Evolutionary conservation across 2,329 filamentous ascomycete species (phyloP), one percentile per base, ranked within the genome.

Genomic region (Teratosphaeriaceae sp.): DNA sequence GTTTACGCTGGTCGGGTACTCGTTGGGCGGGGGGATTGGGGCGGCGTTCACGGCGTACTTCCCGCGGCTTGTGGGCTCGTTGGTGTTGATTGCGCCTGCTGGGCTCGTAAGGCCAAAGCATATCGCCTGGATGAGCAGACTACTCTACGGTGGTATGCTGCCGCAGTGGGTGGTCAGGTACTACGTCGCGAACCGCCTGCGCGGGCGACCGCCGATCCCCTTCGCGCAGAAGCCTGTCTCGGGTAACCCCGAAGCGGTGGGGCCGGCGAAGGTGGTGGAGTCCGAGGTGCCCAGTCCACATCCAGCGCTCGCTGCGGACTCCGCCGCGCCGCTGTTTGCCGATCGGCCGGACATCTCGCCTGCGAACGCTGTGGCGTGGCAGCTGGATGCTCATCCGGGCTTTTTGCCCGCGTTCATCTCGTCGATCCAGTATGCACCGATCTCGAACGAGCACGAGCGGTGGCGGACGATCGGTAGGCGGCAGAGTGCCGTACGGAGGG

Each of bases 1-100:
- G 40, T 90, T 92, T 62, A 78, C 80, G 47, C 66, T 94, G 5
- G 66, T 88, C 3, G 88, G 87, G 2, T 94, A 92, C 62, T 88
- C 84, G 0, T 72, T 94, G 0, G 87, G 88, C 35, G 88, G 87
- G 26, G 84, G 82, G 12, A 75, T 94, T 30, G 74, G 77, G 1
- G 80, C 79, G 8, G 73, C 79, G 16, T 90, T 92, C 58, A 76
- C 84, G 1, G 73, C 76, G 1, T 79, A 79, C 57, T 85, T 87
- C 56, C 78, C 84, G 0, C 64, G 76, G 37, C 69, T 90, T 43
- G 73, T 95, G 12, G 73, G 75, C 11, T 78, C 75, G 8, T 70
- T 96, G 18, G 72, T 92, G 9, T 75, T 95, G 5, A 74, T 96
- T 31, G 87, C 88, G 0, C 88, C 89, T 0, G 74, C 82, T 0